phyloP scores from a whole-genome alignment of 2,329 filamentous ascomycete species.

The Arachnopeziza araneosa region DNA sequence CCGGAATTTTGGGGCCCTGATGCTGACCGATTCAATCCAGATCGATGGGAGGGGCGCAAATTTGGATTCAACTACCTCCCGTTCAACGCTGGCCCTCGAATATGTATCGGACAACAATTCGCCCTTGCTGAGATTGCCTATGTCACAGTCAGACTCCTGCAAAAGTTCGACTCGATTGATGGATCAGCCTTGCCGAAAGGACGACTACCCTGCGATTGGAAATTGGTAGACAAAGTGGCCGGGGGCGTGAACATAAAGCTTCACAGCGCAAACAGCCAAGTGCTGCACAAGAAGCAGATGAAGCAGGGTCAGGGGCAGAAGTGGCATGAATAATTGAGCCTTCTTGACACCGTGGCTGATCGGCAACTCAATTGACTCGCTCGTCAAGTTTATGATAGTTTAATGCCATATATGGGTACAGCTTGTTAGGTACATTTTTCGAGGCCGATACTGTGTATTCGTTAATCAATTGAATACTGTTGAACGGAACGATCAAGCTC shows the following conservation, averaged over 20 bases:
- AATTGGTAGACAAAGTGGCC: slow-evolving; percentile 9
- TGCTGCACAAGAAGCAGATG: background rate
- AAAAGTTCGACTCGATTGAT: slow-evolving; percentile 20
- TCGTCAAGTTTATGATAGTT: too few species aligned
- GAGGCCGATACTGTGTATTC: too few species aligned
- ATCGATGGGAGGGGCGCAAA: slow-evolving; percentile 69
- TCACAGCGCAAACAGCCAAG: slow-evolving; percentile 7
- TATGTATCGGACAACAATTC: slow-evolving; percentile 55
- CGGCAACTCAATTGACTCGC: too few species aligned
- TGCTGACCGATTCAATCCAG: slow-evolving; percentile 65
- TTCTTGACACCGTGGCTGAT: too few species aligned
- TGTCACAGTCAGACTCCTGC: slow-evolving; percentile 18
- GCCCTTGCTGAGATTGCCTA: slow-evolving; percentile 20
- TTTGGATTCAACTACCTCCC: slow-evolving; percentile 59
- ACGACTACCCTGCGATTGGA: slow-evolving; percentile 15
- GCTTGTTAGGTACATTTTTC: too few species aligned
- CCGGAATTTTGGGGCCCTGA: slow-evolving; percentile 66
- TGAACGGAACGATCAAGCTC: too few species aligned
- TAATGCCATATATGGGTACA: too few species aligned
- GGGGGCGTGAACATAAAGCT: slow-evolving; percentile 16
- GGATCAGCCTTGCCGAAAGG: slow-evolving; percentile 18
- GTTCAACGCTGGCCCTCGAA: slow-evolving; percentile 63
- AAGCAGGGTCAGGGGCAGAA: too few species aligned
- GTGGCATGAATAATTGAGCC: too few species aligned
- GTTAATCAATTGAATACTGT: too few species aligned